Conservation (phyloP, 2,329 filamentous ascomycete genomes). For the Epichloe gansuensis region DNA sequence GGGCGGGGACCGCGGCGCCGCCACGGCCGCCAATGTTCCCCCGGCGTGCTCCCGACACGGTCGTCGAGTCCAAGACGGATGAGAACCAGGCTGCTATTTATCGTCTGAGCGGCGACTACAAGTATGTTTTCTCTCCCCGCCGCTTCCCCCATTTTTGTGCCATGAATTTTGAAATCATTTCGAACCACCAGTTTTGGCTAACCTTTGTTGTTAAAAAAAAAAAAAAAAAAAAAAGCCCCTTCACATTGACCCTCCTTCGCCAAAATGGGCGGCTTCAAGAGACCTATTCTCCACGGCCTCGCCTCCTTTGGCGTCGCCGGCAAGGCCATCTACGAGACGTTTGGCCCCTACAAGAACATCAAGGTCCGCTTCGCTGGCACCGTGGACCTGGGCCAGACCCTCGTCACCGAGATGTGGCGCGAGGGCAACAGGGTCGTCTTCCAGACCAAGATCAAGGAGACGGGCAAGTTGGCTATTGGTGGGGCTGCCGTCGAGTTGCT, state of each 20-base stretch:
- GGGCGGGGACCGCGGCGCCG: conserved; percentile 62
- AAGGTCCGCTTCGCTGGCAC: conserved; percentile 85
- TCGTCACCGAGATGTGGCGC: conserved; percentile 91
- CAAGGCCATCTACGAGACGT: conserved; percentile 80
- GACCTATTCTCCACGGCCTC: conserved; percentile 90
- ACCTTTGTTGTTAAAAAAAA: too few species aligned
- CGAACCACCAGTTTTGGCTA: not conserved
- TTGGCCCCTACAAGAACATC: conserved; percentile 76
- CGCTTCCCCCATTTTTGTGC: not conserved
- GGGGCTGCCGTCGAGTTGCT: conserved; percentile 70
- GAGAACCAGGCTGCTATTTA: conserved; percentile 91
- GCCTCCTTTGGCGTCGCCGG: conserved; percentile 87
- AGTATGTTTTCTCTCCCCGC: conserved; percentile 32
- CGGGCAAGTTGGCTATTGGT: conserved; percentile 75
- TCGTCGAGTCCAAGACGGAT: conserved; percentile 75
- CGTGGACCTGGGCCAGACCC: conserved; percentile 77
- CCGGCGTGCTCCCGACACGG: conserved; percentile 61
- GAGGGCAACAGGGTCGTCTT: conserved; percentile 70
- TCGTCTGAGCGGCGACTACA: conserved; percentile 85
- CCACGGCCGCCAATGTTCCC: conserved; percentile 72
- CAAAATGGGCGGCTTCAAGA: conserved; percentile 90
- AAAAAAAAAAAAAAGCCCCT: conserved; percentile 40
- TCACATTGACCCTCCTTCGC: conserved; percentile 88
- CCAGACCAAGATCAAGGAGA: conserved; percentile 84
- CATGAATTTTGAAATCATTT: not conserved